These are phyloP conservation scores for Lactarius evosmus DNA, from an alignment of 768 basidiomycete species.

Conservation along the genomic window DNA sequence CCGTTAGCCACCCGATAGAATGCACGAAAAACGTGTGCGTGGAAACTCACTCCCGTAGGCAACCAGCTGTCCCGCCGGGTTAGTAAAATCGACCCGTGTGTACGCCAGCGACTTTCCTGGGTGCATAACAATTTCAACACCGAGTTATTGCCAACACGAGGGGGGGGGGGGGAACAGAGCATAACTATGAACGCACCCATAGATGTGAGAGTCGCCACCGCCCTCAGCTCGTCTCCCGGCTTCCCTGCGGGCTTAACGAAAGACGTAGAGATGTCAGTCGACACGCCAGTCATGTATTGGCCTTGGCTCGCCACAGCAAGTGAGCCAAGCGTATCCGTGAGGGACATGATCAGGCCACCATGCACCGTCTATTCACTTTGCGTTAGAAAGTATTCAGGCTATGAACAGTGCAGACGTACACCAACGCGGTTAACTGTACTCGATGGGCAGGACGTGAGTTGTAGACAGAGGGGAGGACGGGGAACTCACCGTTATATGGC, in stretches of 20 bases:
- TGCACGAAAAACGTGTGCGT: background rate
- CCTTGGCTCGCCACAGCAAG: conserved; percentile 80
- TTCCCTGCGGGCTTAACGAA: conserved; percentile 77
- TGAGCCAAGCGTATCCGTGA: conserved; percentile 83
- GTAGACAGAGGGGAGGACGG: background rate
- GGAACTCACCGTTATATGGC: conserved; percentile 61
- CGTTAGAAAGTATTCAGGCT: background rate
- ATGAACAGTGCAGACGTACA: conserved; percentile 42
- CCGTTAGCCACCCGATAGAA: conserved; percentile 10
- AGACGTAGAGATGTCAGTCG: conserved; percentile 73
- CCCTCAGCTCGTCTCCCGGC: conserved; percentile 61
- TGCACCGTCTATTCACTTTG: conserved; percentile 52
- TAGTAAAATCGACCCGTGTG: conserved; percentile 74
- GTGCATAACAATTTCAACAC: background rate
- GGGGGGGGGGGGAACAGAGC: background rate
- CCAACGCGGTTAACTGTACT: conserved; percentile 75
- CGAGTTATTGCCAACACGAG: background rate
- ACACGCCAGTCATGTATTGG: conserved; percentile 85
- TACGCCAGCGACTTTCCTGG: conserved; percentile 77
- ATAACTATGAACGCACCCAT: conserved; percentile 47
- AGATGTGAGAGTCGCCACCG: conserved; percentile 63
- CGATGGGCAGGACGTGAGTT: conserved; percentile 1
- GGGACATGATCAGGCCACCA: conserved; percentile 75
- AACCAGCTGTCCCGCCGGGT: conserved; percentile 61
- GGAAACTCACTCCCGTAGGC: conserved; percentile 70